Base-by-base conservation (phyloP, 1,284 basidiomycete species). In the Ustanciosporium gigantosporum region DNA sequence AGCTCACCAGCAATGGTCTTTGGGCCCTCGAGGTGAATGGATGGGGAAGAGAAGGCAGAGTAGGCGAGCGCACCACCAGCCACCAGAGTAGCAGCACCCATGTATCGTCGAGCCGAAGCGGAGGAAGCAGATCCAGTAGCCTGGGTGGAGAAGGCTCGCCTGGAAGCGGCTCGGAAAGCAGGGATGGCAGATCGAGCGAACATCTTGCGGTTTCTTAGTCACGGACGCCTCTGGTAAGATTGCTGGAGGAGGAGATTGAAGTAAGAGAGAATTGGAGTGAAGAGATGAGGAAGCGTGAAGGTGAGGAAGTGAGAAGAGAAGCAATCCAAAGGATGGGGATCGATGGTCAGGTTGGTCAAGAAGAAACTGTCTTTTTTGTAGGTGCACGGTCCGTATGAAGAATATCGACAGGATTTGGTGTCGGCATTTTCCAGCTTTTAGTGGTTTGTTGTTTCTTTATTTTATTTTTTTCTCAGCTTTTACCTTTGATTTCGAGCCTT, bases 1-100 rank as follows among this genome's bases (percentile, higher is more conserved):
- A 79, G 77, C 67, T 80, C 79, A 32, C 80, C 80, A n/a, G 80
- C 79, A 45, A 81, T 79, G 51, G 79, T 80, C 68, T 75, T 77
- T 34, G 75, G 55, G 35, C 78, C 79, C 53, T 80, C 80, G 46
- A 80, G 75, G 42, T 65, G 62, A 29, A 68, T 44, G 9, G 51
- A 25, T 27, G 55, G 49, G 31, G 65, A 43, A 17, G 46, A 20
- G 39, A 55, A 41, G 24, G 55, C 44, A 32, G 55, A 59, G 65
- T 55, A 58, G 23, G 47, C 41, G 35, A 68, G 47, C 38, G 56
- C 57, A 31, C 44, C 53, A 20, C 65, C 70, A 15, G 62, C 68
- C 7, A 47, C 62, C 19, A 66, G 55, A 13, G 51, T 58, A 15
- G 56, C 53, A 17, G 56, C 66, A 15, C 58, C 66, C 48, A 65